Conservation (phyloP, 495 filamentous ascomycete species). For the Staphylotrichum longicolle region DNA sequence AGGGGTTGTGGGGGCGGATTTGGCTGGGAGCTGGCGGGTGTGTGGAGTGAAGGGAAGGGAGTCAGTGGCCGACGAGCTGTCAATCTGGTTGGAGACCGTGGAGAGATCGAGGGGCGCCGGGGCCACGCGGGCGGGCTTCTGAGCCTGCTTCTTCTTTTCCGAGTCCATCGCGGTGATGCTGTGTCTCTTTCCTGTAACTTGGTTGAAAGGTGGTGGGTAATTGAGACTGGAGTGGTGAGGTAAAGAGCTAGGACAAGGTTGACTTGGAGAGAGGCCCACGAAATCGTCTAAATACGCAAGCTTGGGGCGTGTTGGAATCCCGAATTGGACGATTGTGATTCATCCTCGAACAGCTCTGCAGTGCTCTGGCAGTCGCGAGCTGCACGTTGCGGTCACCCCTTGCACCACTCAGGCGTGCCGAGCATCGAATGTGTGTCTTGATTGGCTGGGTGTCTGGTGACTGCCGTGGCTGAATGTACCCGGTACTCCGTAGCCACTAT, state of each 20-base stretch:
- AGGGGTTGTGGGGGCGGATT: constrained; percentile 57
- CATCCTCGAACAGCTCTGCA: background rate
- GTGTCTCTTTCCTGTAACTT: too few species aligned
- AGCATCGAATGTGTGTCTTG: background rate
- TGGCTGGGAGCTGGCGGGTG: constrained; percentile 52
- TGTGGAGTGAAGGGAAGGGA: background rate
- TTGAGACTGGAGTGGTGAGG: background rate
- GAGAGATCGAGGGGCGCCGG: too few species aligned
- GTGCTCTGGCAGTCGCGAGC: background rate
- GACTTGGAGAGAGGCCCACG: background rate
- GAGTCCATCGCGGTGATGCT: background rate
- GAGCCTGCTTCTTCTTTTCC: too few species aligned
- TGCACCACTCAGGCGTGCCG: background rate
- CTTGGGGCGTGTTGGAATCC: background rate
- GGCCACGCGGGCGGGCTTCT: too few species aligned
- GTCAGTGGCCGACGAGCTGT: too few species aligned
- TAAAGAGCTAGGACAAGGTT: too few species aligned
- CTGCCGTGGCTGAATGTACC: too few species aligned
- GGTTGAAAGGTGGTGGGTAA: background rate
- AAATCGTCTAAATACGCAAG: too few species aligned
- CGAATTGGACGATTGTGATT: background rate
- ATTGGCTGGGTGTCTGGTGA: background rate
- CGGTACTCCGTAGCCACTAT: too few species aligned
- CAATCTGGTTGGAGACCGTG: too few species aligned
- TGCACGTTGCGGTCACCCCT: constrained; percentile 4